A percentile compares a stretch with the other conserved stretches of the same genome.
phyloP scores from a whole-genome alignment of 2,329 filamentous ascomycete genomes.

The Pestalotiopsis sp. region DNA sequence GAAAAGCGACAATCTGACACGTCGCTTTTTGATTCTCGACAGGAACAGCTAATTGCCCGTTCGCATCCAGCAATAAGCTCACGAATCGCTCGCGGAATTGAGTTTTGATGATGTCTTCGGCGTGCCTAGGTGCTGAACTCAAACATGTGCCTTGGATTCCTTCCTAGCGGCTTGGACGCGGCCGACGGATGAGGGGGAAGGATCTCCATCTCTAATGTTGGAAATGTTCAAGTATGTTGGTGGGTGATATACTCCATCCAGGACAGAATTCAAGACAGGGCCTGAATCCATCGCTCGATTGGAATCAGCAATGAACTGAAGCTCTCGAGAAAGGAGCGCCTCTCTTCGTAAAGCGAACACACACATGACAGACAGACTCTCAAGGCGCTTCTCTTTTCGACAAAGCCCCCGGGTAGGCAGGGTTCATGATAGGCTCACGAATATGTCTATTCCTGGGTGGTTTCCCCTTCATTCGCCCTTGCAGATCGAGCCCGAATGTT shows the following conservation, averaged over 20 bases:
- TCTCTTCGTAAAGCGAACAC: not conserved
- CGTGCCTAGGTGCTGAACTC: not conserved
- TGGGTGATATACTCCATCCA: not conserved
- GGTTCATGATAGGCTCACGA: not conserved
- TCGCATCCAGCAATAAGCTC: not conserved
- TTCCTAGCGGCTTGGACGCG: not conserved
- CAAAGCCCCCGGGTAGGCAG: not conserved
- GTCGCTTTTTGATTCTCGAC: not conserved
- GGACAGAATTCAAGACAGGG: not conserved
- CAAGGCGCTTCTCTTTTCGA: not conserved
- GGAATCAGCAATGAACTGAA: not conserved
- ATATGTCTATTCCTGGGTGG: not conserved
- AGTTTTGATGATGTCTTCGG: not conserved
- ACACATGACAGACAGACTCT: not conserved
- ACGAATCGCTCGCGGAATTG: not conserved
- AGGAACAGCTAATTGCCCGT: not conserved
- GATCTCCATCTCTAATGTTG: not conserved
- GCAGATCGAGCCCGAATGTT: not conserved
- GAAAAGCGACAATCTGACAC: not conserved
- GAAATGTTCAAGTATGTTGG: not conserved
- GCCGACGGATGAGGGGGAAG: not conserved
- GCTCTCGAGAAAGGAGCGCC: not conserved
- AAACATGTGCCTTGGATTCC: not conserved
- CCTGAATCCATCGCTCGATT: not conserved
- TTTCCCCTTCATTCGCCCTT: not conserved